A percentile compares a stretch with the other conserved stretches of the same genome.
Conservation (phyloP, 257 asterid species). For the Salvia splendens region DNA sequence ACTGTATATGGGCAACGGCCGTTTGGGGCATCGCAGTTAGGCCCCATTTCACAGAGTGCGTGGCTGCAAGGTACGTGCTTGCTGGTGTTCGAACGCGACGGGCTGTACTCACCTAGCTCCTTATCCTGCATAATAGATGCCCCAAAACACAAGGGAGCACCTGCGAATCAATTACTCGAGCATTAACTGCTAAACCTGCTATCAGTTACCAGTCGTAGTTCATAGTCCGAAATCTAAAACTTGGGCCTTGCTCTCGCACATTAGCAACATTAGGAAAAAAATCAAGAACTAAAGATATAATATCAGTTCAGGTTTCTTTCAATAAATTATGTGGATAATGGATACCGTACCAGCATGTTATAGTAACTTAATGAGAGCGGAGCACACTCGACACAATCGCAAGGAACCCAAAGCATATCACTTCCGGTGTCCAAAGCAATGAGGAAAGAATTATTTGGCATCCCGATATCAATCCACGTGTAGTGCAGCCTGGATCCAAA, state of each 20-base stretch:
- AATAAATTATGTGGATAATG: slow-evolving; percentile 18
- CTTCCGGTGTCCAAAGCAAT: slow-evolving; percentile 91
- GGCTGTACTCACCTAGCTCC: slow-evolving; percentile 68
- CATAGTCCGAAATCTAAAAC: slow-evolving; percentile 17
- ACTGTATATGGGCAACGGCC: slow-evolving; percentile 70
- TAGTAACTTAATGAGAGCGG: slow-evolving; percentile 69
- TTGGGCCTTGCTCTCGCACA: not conserved
- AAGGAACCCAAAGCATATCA: slow-evolving; percentile 84
- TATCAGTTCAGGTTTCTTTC: not conserved
- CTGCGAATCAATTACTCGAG: slow-evolving; percentile 76
- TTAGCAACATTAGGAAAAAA: not conserved
- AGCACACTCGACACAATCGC: slow-evolving; percentile 75
- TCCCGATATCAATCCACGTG: slow-evolving; percentile 79
- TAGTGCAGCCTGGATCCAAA: slow-evolving; percentile 73
- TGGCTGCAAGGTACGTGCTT: slow-evolving; percentile 68
- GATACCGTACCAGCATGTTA: slow-evolving; percentile 60
- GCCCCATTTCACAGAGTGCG: slow-evolving; percentile 53
- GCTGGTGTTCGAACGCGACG: slow-evolving; percentile 70
- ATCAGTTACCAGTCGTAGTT: slow-evolving; percentile 28
- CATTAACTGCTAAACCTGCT: slow-evolving; percentile 63
- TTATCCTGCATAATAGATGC: slow-evolving; percentile 87
- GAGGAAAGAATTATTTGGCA: slow-evolving; percentile 73
- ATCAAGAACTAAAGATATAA: not conserved
- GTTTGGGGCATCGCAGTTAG: slow-evolving; percentile 52
- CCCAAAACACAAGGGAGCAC: slow-evolving; percentile 74